Evolutionary conservation across 306 rosid species (phyloP), one percentile per base, ranked within the genome.

Genomic region (Cucumis cinereus): DNA sequence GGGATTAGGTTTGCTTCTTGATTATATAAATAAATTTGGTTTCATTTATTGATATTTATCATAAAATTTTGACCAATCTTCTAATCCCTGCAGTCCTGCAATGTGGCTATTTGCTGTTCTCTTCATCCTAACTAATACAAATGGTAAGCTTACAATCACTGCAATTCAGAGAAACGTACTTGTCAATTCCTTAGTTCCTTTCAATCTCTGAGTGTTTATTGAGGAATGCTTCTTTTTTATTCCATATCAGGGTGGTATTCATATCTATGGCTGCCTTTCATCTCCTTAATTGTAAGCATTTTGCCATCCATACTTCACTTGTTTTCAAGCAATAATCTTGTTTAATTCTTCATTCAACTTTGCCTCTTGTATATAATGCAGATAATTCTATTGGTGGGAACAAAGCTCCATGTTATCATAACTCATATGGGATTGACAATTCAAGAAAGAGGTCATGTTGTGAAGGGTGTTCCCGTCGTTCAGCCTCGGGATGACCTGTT

Each of bases 31-130:
- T 73, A 13, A 67, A 54, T 9, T 43, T 74, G 71, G 69, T 86
- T 82, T 23, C 59, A 57, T 50, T 45, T 79, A 55, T 52, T 22
- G 4, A 24, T 59, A n/a, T 36, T 20, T 41, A 33, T 2, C 56
- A 33, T 26, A 22, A 73, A 68, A 13, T 74, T 83, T 70, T 47
- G 7, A 54, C 28, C 9, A 19, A 62, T 60, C 60, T 76, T 82
- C 56, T 63, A 40, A 12, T 49, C 63, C 87, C 60, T 91, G 87
- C 95, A 91, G 98, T 70, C 98, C 98, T 36, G 9, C 77, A 20
- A 85, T 91, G 76, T 93, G 98, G 98, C 59, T 90, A 77, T 80
- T 79, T 41, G 92, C 98, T 0, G 91, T 93, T 66, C 24, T 93
- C 71, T 83, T 84, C 79, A 78, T 93, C 41, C 79, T 93, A 24